Evolutionary conservation across 768 basidiomycete species (phyloP), one percentile per base, ranked within the genome.

Genomic region (Tulasnella sp.): DNA sequence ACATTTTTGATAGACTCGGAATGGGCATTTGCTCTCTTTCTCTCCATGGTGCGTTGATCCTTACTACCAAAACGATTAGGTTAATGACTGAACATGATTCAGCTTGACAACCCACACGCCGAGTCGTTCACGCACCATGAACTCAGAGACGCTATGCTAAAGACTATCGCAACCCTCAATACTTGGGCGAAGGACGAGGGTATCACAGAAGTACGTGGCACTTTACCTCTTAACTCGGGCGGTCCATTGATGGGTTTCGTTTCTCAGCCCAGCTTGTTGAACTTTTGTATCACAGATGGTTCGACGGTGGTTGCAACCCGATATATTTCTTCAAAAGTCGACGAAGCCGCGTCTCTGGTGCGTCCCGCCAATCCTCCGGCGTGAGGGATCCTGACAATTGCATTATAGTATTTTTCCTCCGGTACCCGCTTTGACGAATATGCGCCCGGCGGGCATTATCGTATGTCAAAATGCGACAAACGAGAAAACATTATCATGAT

Each of bases 241-340:
- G 15, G n/a, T 9, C 31, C 2, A 23, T 19, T 52, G 35, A 4
- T 59, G 29, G 55, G 32, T 23, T 25, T 25, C 37, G 7, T 52
- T 59, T 53, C 57, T 7, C 62, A 90, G 81, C 93, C 91, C 12
- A 87, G 86, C 64, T 70, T 93, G 52, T 78, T 92, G 83, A 98
- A 98, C 67, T 99, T 94, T 67, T 93, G 90, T 63, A 84, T 98
- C 29, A 93, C 92, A 4, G 96, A 99, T 67, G 96, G 96, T 6
- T 80, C 87, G 64, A 88, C 85, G 57, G 88, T 99, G 4, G 79
- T 99, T 21, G 94, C 86, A 6, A 94, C 93, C 8, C 78, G 96
- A 46, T 98, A 99, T 69, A 89, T 99, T 49, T 91, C 90, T 0
- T 94, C 91, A 0, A 79, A 82, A 52, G 82, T 80, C 7, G 87